Evolutionary conservation across 1,139 yeast genomes (phyloP), one percentile per base, ranked within the genome.

Genomic region (Geotrichum bryndzae): DNA sequence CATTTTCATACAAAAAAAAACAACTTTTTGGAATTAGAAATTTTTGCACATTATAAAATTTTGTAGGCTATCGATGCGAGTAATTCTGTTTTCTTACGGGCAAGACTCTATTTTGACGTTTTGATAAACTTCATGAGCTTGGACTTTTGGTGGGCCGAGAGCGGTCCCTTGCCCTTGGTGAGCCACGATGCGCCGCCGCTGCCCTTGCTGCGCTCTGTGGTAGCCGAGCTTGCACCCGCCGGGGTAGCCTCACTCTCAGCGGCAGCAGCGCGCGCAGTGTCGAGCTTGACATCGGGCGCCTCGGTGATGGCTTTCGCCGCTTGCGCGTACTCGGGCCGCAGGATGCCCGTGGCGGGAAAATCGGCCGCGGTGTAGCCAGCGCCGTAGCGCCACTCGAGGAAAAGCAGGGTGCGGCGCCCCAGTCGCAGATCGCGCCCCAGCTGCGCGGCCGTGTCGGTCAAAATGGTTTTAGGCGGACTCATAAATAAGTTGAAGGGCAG

Each of bases 391-490:
- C 74, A 73, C 58, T 73, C 74, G 53, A 73, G 67, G 33, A 61
- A 66, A 31, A 73, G 63, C 25, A 73, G 65, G 22, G 69, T 72
- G 25, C 76, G 66, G 10, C 70, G 51, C 15, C 73, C 71, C 59
- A 73, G 72, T 31, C 66, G 66, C 54, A 67, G 65, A 50, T 70
- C 74, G 3, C 54, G 35, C 13, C 67, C 68, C 7, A 73, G 66
- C 6, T 46, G 45, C 35, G 63, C 58, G 1, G 60, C 52, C 3
- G 64, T 63, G 54, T 68, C 68, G 2, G 62, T 60, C 25, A 71
- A 65, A 7, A 66, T 65, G 18, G 61, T 52, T 31, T 70, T 66
- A 1, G 76, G 76, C 2, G 74, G 75, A 11, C 69, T 71, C 31
- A 67, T 60, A 59, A 72, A 72, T 33, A 74, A 65, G 27, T 64